Evolutionary conservation across 2,329 filamentous ascomycete species (phyloP).

Genomic region (Pseudocercospora cruenta): DNA sequence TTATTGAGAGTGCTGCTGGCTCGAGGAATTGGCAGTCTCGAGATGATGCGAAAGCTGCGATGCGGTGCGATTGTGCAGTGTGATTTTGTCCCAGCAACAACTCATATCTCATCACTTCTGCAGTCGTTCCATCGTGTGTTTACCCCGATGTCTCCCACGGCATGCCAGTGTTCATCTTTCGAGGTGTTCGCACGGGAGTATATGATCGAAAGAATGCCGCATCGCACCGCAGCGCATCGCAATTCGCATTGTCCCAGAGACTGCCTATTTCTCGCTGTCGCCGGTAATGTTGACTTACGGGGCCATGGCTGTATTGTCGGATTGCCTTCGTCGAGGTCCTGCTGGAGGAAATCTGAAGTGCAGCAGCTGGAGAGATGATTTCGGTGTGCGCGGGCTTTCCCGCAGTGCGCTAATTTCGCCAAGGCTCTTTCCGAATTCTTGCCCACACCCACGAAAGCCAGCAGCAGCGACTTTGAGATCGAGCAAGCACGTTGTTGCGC

Average conservation of each 20-base stretch:
- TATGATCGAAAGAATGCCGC: background rate
- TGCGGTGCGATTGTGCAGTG: background rate
- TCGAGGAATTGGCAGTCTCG: background rate
- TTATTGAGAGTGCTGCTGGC: background rate
- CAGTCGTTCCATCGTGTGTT: background rate
- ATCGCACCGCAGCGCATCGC: slow-evolving; percentile 5
- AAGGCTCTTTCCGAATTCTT: background rate
- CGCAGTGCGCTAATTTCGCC: background rate
- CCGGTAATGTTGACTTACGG: slow-evolving; percentile 26
- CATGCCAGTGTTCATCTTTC: background rate
- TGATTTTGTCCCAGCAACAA: background rate
- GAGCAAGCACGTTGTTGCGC: slow-evolving; percentile 17
- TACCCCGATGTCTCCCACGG: background rate
- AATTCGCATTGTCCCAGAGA: background rate
- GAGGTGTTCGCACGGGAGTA: background rate
- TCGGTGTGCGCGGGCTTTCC: background rate
- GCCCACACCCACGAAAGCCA: background rate
- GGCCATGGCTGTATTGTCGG: slow-evolving; percentile 31
- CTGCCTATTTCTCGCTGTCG: slow-evolving; percentile 16
- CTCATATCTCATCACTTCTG: background rate
- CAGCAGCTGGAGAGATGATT: background rate
- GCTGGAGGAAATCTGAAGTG: background rate
- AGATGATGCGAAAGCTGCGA: background rate
- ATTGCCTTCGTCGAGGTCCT: slow-evolving; percentile 7
- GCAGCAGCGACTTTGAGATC: background rate